A percentile compares a stretch with the other conserved stretches of the same genome.
phyloP scores from a whole-genome alignment of 2,329 filamentous ascomycete genomes.

The Calonectria multiphialidica region DNA sequence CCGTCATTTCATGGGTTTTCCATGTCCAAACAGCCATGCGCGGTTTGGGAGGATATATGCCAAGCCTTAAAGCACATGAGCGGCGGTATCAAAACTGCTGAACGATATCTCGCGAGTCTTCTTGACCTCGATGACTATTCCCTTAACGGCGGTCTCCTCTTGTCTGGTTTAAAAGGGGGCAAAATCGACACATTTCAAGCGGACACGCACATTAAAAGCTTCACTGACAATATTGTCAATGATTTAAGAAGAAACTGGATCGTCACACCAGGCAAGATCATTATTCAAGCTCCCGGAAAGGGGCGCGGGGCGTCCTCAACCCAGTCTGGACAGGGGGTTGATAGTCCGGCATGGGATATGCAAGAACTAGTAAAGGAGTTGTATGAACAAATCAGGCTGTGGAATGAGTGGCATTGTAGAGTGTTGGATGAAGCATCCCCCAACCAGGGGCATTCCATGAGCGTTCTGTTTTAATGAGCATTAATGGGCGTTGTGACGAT shows the following conservation, averaged over 20 bases:
- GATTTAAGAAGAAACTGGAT: constrained; percentile 62
- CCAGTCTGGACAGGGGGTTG: constrained; percentile 52
- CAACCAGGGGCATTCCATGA: constrained; percentile 9
- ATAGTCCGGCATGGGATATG: constrained; percentile 47
- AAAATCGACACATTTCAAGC: not conserved
- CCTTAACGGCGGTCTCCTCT: constrained; percentile 35
- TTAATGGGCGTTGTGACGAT: constrained; percentile 35
- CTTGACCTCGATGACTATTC: constrained; percentile 29
- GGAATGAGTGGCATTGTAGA: constrained; percentile 50
- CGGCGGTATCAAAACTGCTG: constrained; percentile 32
- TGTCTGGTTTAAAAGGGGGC: constrained; percentile 32
- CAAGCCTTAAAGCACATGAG: constrained; percentile 31
- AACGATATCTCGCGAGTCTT: constrained; percentile 34
- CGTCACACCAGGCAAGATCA: constrained; percentile 47
- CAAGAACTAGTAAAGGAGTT: constrained; percentile 47
- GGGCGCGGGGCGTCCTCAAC: constrained; percentile 44
- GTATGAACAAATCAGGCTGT: constrained; percentile 46
- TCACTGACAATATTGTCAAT: constrained; percentile 56
- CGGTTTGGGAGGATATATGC: constrained; percentile 35
- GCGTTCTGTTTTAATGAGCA: constrained; percentile 44
- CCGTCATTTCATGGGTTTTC: constrained; percentile 41
- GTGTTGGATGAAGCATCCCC: constrained; percentile 27
- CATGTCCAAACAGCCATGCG: constrained; percentile 17
- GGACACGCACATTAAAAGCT: constrained; percentile 51
- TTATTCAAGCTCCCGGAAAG: constrained; percentile 53